Base-by-base conservation (phyloP, 805 yeast genomes). In the Pichia nanzhaoensis region DNA sequence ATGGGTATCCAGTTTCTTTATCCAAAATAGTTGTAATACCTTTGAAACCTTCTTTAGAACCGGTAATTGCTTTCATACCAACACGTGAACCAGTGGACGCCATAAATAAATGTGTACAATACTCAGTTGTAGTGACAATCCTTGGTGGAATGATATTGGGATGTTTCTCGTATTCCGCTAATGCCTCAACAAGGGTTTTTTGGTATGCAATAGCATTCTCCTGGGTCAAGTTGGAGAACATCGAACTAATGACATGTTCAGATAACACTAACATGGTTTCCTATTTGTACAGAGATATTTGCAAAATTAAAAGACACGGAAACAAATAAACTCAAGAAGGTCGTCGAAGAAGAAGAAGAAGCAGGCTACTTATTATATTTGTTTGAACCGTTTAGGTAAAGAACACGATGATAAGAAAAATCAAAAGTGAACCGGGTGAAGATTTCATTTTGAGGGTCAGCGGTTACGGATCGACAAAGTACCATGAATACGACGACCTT, bases 41-140 rank as follows among this genome's bases (percentile, higher is more conserved):
- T 24, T 71, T 75, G 53, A 80, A 78, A 0, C 87, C 87, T 28
- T 70, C 60, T 2, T 66, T 65, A 0, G 84, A 78, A 0, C 80
- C 82, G 17, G 78, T 74, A 18, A 81, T 59, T 0, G 80, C 74
- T 61, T 81, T 81, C 53, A 81, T 65, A 9, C 87, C 87, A 13
- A 74, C 79, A 24, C 61, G 54, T 4, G 72, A 68, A 14, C 78
- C 77, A 4, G 75, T 67, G n/a, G 82, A 74, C 3, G 84, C 83
- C 87, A 81, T 81, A 59, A 77, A 78, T 27, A 81, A 54, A 57
- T 80, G 84, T 1, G 73, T 66, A 13, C 59, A 48, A 3, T 65
- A 60, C 37, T 69, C 57, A 51, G 74, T 59, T 24, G 56, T 53
- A 37, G 69, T 57, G 6, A 75, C 79, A 5, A 71, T 75, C 53